Percentiles rank a stretch among this genome's conserved stretches.
Evolutionary conservation across 1,139 yeast species (phyloP).

Genomic region (Torulaspora globosa): DNA sequence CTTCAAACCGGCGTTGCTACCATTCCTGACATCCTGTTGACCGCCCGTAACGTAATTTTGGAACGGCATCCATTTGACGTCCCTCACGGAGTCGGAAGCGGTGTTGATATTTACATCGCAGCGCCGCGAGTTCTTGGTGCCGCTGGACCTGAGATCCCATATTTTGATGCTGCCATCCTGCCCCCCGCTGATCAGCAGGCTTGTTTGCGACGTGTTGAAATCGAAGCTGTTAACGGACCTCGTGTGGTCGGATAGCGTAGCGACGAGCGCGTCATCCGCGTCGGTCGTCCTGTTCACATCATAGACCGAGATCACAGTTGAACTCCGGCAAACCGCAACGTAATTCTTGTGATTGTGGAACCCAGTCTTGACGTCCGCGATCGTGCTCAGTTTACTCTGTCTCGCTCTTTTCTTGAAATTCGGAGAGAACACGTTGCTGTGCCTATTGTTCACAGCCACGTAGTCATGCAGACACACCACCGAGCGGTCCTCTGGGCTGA

Average conservation of each 20-base stretch:
- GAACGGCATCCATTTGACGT: conserved; percentile 37
- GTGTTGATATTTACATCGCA: conserved; percentile 37
- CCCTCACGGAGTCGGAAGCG: conserved; percentile 45
- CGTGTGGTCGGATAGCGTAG: conserved; percentile 63
- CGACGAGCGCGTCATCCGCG: conserved; percentile 41
- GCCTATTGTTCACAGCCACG: conserved; percentile 13
- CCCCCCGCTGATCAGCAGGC: conserved; percentile 72
- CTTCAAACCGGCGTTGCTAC: conserved; percentile 39
- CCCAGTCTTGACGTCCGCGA: conserved; percentile 48
- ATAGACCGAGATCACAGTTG: conserved; percentile 49
- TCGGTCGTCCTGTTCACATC: conserved; percentile 43
- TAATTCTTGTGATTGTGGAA: conserved; percentile 42
- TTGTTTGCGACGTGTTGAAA: conserved; percentile 56
- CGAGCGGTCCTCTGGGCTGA: conserved; percentile 23
- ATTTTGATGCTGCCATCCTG: conserved; percentile 85
- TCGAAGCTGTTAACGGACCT: conserved; percentile 79
- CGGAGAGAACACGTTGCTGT: conserved; percentile 12
- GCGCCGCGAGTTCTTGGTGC: conserved; percentile 28
- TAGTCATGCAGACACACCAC: conserved; percentile 28
- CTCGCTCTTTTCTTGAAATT: conserved; percentile 22
- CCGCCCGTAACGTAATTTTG: conserved; percentile 22
- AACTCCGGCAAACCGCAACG: conserved; percentile 45
- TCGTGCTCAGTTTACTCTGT: conserved; percentile 45
- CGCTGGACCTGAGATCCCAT: conserved; percentile 72
- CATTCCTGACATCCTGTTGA: conserved; percentile 10